These are phyloP conservation scores for Wolfiporia cocos DNA, from an alignment of 1,284 basidiomycete species.

Conservation along the genomic window DNA sequence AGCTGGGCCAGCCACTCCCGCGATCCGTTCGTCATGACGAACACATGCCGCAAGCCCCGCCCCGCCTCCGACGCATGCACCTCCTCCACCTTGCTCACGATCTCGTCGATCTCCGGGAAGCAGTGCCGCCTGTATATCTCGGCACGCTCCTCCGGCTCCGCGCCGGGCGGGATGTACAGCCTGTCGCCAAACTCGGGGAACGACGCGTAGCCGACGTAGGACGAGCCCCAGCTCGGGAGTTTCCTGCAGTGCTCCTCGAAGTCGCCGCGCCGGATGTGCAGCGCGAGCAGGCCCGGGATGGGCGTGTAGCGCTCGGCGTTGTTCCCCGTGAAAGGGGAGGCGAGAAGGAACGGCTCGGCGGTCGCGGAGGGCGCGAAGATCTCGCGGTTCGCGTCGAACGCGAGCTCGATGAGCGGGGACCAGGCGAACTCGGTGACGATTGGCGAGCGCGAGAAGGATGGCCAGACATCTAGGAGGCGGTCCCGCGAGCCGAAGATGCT, in stretches of 20 bases:
- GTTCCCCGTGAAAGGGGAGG: slow-evolving; percentile 4
- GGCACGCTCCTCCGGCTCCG: slow-evolving; percentile 20
- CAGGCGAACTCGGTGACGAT: slow-evolving; percentile 31
- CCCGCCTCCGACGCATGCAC: slow-evolving; percentile 24
- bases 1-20: slow-evolving; percentile 33
- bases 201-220: slow-evolving; percentile 36
- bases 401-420: slow-evolving; percentile 34
- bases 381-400: slow-evolving; percentile 29
- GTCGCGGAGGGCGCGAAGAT: slow-evolving; percentile 23
- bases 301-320: slow-evolving; percentile 15
- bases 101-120: slow-evolving; percentile 39
- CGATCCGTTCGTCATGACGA: slow-evolving; percentile 52
- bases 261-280: slow-evolving; percentile 61
- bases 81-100: slow-evolving; percentile 35
- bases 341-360: slow-evolving; percentile 8
- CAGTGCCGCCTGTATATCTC: slow-evolving; percentile 37
- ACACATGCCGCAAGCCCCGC: slow-evolving; percentile 30
- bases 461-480: slow-evolving; percentile 30
- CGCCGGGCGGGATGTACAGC: slow-evolving; percentile 24
- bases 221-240: slow-evolving; percentile 35
- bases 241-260: slow-evolving; percentile 43
- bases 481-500: slow-evolving; percentile 31
- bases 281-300: slow-evolving; percentile 40
- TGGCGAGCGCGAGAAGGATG: slow-evolving; percentile 30
- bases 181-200: slow-evolving; percentile 34